Evolutionary conservation across 2,329 filamentous ascomycete genomes (phyloP).

Genomic region (Gnomoniopsis smithogilvyi): DNA sequence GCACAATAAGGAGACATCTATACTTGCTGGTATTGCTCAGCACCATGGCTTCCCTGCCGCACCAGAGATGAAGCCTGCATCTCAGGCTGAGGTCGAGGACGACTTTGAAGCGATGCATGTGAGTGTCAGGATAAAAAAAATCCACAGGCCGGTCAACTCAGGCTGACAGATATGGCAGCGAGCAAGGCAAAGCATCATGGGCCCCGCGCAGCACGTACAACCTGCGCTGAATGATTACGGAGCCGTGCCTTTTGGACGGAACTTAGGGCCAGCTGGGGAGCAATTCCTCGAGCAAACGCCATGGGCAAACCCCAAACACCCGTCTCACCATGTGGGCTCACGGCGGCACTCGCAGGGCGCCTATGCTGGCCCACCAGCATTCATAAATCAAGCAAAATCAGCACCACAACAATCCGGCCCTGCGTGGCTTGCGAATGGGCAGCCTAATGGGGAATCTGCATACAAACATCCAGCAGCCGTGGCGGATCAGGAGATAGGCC

Average conservation of each 20-base stretch:
- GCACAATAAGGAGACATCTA: constrained; percentile 92
- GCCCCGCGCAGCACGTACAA: constrained; percentile 29
- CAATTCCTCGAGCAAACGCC: constrained; percentile 86
- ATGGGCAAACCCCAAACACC: constrained; percentile 88
- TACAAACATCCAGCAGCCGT: constrained; percentile 3
- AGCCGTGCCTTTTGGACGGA: constrained; percentile 43
- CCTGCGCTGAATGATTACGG: constrained; percentile 44
- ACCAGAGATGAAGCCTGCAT: constrained; percentile 75
- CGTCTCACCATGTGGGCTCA: constrained; percentile 50
- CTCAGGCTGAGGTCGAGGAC: constrained; percentile 72
- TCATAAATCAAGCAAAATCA: constrained; percentile 9
- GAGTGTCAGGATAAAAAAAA: constrained; percentile 35
- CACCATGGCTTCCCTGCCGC: constrained; percentile 95
- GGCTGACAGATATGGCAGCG: constrained; percentile 23
- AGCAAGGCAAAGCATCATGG: constrained; percentile 31
- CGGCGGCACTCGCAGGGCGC: constrained; percentile 17
- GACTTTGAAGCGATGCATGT: constrained; percentile 90
- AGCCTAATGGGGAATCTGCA: constrained; percentile 13
- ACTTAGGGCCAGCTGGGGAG: constrained; percentile 68
- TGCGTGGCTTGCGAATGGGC: constrained; percentile 15
- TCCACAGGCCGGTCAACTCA: neutral
- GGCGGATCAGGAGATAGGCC: constrained; percentile 7
- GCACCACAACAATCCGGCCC: constrained; percentile 8
- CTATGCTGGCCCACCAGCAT: constrained; percentile 15
- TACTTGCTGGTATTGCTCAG: constrained; percentile 87